Conservation (phyloP, 331 rosid species). For the Malus hybrid region DNA sequence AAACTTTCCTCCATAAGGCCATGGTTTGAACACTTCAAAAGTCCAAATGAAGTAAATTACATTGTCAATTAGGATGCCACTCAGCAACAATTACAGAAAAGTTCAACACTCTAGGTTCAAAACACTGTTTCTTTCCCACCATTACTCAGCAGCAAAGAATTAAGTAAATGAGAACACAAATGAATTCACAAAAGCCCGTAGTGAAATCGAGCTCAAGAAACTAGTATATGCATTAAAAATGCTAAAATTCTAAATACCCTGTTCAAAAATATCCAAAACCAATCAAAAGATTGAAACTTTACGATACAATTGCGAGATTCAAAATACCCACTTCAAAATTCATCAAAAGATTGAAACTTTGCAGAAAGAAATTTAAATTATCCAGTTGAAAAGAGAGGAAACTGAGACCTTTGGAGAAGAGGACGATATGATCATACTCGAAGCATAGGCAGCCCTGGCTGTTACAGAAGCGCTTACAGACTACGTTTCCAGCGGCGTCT, state of each 20-base stretch:
- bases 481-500: conserved; percentile 81
- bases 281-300: too few relatives aligned
- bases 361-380: background rate
- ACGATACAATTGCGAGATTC: too few relatives aligned
- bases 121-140: background rate
- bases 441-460: conserved; percentile 93
- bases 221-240: too few relatives aligned
- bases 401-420: too few relatives aligned
- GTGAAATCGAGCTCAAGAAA: too few relatives aligned
- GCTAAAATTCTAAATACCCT: too few relatives aligned
- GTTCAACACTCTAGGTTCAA: background rate
- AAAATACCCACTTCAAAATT: too few relatives aligned
- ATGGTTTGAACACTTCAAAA: background rate
- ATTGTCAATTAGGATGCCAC: background rate
- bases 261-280: too few relatives aligned
- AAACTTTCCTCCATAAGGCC: background rate
- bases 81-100: background rate
- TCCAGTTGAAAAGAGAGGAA: too few relatives aligned
- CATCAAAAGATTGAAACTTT: too few relatives aligned
- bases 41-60: background rate
- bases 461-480: conserved; percentile 84
- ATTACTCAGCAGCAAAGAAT: background rate
- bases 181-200: background rate
- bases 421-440: conserved; percentile 93
- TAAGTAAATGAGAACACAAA: too few relatives aligned